Evolutionary conservation across 2,329 filamentous ascomycete genomes (phyloP).

Genomic region (Mycosphaerella sp.): DNA sequence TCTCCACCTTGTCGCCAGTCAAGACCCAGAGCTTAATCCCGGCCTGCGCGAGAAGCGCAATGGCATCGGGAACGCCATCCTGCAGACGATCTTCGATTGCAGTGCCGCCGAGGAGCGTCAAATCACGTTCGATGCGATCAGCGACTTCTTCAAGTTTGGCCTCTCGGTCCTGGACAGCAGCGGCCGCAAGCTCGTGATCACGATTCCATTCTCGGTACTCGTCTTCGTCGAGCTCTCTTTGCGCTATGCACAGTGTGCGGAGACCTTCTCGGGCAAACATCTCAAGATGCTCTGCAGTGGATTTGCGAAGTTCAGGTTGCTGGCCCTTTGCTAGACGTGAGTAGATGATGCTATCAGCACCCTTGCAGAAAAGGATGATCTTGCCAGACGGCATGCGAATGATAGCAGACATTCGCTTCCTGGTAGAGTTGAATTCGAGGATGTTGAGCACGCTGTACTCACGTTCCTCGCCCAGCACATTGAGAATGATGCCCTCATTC

Average conservation of each 20-base stretch:
- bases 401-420: constrained; percentile 97
- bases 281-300: constrained; percentile 89
- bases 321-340: constrained; percentile 78
- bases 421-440: constrained; percentile 92
- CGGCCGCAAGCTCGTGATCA: constrained; percentile 80
- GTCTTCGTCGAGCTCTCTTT: constrained; percentile 70
- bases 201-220: constrained; percentile 81
- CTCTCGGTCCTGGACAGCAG: constrained; percentile 77
- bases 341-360: constrained; percentile 95
- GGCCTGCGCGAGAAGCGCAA: constrained; percentile 79
- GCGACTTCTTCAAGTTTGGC: constrained; percentile 87
- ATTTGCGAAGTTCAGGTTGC: constrained; percentile 73
- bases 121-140: constrained; percentile 82
- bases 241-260: constrained; percentile 87
- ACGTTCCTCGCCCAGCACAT: constrained; percentile 77
- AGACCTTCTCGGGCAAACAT: constrained; percentile 95
- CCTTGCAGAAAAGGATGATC: constrained; percentile 93
- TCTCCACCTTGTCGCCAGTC: constrained; percentile 98
- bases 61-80: constrained; percentile 94
- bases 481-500: constrained; percentile 74
- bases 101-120: constrained; percentile 83
- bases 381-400: constrained; percentile 86
- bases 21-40: constrained; percentile 99
- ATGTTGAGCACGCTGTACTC: constrained; percentile 87
- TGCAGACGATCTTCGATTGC: constrained; percentile 96